Evolutionary conservation across 176 grass and related monocot species (phyloP), one percentile per base, ranked within the genome.

Genomic region (Musa troglodytarum): DNA sequence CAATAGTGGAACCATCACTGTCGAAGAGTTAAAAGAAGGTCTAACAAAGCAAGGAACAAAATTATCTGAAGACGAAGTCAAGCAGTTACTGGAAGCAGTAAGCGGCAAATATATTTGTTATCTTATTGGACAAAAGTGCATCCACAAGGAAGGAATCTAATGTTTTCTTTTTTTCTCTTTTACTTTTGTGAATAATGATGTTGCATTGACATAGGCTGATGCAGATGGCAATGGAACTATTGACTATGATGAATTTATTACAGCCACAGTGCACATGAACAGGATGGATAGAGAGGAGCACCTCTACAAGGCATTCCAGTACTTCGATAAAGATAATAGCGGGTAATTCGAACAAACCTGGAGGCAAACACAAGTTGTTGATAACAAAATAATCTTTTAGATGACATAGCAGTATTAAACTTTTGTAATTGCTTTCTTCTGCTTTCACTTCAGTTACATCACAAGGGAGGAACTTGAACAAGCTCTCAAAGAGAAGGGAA

Each of bases 231-330:
- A 61, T 61, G 57, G 57, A n/a, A 61, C 57, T 61, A 61, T 61
- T 61, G 57, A 61, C 8, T 61, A 61, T 19, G 57, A 61, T 8
- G 57, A 61, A n/a, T 61, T 61, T 19, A 61, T 61, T n/a, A 61
- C 57, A 20, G 57, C 57, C 57, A 61, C 57, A 61, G n/a, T 61
- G 57, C 57, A 61, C 57, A 61, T 61, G 57, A 61, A 61, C 57
- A 61, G 57, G n/a, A 61, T 61, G 57, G 57, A 61, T n/a, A 19
- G 57, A 61, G 57, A 61, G 57, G 57, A 61, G 57, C 57, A 61
- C 57, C 57, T 61, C 57, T 61, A n/a, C 57, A 61, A 4, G 7
- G 57, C 57, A 15, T 61, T 61, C 57, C 57, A 61, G 15, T 61
- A n/a, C n/a, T 61, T 61, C n/a, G 57, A 61, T n/a, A 61, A 61